These are phyloP conservation scores for Penicillium sp. DNA, from an alignment of 2,329 filamentous ascomycete species.

Conservation along the genomic window DNA sequence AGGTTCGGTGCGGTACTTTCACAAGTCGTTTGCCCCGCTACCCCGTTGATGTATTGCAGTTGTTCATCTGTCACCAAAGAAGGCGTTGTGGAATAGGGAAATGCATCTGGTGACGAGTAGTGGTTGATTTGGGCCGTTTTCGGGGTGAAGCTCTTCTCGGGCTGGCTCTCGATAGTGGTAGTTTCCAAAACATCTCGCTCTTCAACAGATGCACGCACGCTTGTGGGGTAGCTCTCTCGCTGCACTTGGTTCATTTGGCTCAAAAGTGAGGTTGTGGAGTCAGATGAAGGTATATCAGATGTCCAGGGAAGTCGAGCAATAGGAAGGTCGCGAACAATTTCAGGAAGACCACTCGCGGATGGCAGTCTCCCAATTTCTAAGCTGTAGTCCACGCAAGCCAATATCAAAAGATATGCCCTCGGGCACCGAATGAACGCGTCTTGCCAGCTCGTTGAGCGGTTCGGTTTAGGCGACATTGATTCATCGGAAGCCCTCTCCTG, in stretches of 20 bases:
- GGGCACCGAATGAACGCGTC: conserved; percentile 21
- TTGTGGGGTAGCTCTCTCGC: not conserved
- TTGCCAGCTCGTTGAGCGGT: conserved; percentile 17
- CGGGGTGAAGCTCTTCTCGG: not conserved
- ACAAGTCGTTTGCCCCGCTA: not conserved
- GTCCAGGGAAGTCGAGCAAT: conserved; percentile 19
- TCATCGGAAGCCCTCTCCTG: not conserved
- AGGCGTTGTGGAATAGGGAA: not conserved
- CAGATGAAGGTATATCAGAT: not conserved
- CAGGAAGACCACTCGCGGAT: conserved; percentile 17
- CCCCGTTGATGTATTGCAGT: not conserved
- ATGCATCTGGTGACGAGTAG: not conserved
- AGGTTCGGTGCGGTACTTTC: not conserved
- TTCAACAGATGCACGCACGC: not conserved
- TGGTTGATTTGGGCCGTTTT: not conserved
- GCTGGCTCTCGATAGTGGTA: not conserved
- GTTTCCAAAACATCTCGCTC: not conserved
- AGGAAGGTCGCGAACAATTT: conserved; percentile 17
- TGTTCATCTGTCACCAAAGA: not conserved
- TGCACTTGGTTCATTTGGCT: not conserved
- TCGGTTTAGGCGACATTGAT: not conserved
- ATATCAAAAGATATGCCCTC: conserved; percentile 23
- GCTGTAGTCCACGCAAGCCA: conserved; percentile 22
- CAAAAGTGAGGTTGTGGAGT: not conserved
- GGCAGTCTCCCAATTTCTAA: conserved; percentile 18